A percentile compares a stretch with the other conserved stretches of the same genome.
phyloP scores from a whole-genome alignment of 352 stramenopile species.

The Globisporangium ultimum region DNA sequence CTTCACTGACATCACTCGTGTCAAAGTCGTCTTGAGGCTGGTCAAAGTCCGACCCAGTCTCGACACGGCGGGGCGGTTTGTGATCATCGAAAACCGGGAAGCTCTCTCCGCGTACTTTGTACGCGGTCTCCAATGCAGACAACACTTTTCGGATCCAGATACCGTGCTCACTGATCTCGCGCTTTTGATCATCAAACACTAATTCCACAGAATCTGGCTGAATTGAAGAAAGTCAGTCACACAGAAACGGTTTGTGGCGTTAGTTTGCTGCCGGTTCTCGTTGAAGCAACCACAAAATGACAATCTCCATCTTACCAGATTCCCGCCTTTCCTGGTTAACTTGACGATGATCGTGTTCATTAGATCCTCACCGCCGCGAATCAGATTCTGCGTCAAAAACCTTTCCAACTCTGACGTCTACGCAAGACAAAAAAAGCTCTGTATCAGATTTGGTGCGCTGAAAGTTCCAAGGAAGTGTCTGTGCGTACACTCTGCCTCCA shows the following conservation, averaged over 20 bases:
- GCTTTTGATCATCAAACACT: conserved; percentile 41
- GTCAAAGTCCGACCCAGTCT: conserved; percentile 3
- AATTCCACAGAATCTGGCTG: conserved; percentile 31
- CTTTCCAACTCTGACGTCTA: conserved; percentile 33
- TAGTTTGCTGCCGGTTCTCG: background rate
- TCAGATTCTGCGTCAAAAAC: conserved; percentile 47
- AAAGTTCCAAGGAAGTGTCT: background rate
- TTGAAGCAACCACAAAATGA: background rate
- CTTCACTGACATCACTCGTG: conserved; percentile 13
- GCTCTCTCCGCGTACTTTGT: conserved; percentile 23
- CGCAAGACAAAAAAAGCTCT: background rate
- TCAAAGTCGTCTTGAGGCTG: conserved; percentile 1
- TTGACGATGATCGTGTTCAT: conserved; percentile 63
- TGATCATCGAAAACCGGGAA: conserved; percentile 9
- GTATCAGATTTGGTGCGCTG: background rate
- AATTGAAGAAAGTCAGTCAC: background rate
- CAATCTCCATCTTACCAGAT: conserved; percentile 26
- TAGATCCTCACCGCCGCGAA: conserved; percentile 65
- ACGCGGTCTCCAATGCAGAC: conserved; percentile 23
- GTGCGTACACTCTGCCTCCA: background rate
- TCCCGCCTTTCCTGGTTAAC: conserved; percentile 32
- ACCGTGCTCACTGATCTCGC: conserved; percentile 41
- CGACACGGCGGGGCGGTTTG: background rate
- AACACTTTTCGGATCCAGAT: conserved; percentile 50
- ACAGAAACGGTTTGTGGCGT: background rate